Conservation (phyloP, 768 basidiomycete genomes). For the Suillus subluteus region DNA sequence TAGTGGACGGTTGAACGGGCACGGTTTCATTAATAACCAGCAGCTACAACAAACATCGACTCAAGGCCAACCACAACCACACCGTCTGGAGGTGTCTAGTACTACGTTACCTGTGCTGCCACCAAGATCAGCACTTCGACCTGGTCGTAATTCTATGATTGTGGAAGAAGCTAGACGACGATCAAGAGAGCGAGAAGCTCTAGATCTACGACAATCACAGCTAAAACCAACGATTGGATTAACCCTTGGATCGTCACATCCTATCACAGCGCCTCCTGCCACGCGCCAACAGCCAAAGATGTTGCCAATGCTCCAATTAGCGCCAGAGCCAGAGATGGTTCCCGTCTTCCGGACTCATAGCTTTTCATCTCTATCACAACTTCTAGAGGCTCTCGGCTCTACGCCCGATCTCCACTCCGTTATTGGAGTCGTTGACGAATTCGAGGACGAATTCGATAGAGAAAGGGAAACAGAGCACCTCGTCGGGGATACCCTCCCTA, state of each 20-base stretch:
- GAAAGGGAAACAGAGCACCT: constrained; percentile 5
- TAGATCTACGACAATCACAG: neutral
- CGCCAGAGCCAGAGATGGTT: constrained; percentile 26
- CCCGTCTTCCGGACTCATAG: constrained; percentile 35
- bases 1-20: neutral
- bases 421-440: constrained; percentile 5
- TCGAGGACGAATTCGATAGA: constrained; percentile 8
- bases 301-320: constrained; percentile 12
- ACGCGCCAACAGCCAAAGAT: constrained; percentile 5
- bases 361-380: constrained; percentile 34
- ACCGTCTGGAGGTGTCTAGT: neutral
- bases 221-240: constrained; percentile 32
- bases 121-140: constrained; percentile 36
- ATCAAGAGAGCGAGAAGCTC: neutral
- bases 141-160: constrained; percentile 23
- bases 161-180: neutral
- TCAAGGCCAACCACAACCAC: neutral
- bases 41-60: neutral
- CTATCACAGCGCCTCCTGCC: constrained; percentile 14
- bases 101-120: constrained; percentile 29
- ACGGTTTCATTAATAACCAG: constrained; percentile 1
- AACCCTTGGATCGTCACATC: constrained; percentile 20
- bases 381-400: constrained; percentile 35
- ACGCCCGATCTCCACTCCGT: constrained; percentile 23
- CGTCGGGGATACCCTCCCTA: neutral